These are phyloP conservation scores for Hippophae gyantsensis DNA, from an alignment of 306 rosid species.

Conservation along the genomic window DNA sequence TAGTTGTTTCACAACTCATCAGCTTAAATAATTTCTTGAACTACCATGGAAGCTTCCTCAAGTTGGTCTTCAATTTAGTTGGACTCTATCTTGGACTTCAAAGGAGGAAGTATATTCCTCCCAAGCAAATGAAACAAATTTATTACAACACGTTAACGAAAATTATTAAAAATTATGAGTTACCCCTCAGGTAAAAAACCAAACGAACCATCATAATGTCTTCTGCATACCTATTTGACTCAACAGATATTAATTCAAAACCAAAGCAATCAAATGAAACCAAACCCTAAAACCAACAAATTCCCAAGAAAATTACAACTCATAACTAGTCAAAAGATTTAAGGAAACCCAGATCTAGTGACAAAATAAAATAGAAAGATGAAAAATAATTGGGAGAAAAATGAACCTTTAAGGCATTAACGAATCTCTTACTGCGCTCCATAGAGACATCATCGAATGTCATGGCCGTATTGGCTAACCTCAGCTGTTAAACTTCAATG, in stretches of 20 bases:
- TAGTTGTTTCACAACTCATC: no score
- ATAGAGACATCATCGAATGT: slow-evolving; percentile 77
- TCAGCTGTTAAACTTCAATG: slow-evolving; percentile 63
- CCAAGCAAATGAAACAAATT: no score
- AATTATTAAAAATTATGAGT: no score
- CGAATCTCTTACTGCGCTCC: slow-evolving; percentile 81
- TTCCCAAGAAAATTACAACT: not conserved
- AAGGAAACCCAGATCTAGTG: slow-evolving; percentile 44
- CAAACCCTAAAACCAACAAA: slow-evolving; percentile 9
- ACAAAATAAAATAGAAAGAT: not conserved
- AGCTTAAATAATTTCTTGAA: no score
- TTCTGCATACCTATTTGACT: not conserved
- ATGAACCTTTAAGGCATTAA: slow-evolving; percentile 76
- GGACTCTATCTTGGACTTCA: no score
- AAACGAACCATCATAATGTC: no score
- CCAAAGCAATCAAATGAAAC: not conserved
- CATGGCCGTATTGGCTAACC: slow-evolving; percentile 48
- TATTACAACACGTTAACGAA: no score
- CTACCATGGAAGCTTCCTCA: no score
- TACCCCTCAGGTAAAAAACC: no score
- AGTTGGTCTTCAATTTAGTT: no score
- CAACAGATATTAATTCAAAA: slow-evolving; percentile 2
- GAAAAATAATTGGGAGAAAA: not conserved
- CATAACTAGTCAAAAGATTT: not conserved
- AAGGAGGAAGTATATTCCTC: no score